Evolutionary conservation across 257 asterid genomes (phyloP), one percentile per base, ranked within the genome.

Genomic region (Ocimum tenuiflorum): DNA sequence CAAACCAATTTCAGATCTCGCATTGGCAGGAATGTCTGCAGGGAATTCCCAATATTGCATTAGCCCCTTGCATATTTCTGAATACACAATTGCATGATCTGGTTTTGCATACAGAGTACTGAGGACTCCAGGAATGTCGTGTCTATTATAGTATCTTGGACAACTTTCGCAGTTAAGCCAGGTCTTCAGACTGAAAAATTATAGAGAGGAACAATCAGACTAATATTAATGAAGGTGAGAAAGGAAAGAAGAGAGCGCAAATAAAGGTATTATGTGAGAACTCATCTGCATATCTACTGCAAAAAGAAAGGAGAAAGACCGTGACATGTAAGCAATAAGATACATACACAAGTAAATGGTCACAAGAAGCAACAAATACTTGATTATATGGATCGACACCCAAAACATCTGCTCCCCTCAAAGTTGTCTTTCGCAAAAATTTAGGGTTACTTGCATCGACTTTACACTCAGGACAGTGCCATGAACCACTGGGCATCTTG

Each of bases 391-490:
- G 72, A 78, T 89, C 97, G 1, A 81, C 74, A 42, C 95, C 95
- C 45, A 85, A 87, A 73, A 73, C 51, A 41, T 76, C 67, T 48
- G 91, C 88, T 78, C 94, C 95, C 68, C 75, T 75, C 55, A 89
- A 73, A 61, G 82, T 22, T 53, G 88, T 79, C 50, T 81, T 84
- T 65, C 70, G 77, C 59, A 60, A 39, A 27, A 78, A 65, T 61
- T 73, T 82, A 24, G 91, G 95, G 20, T 85, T 86, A 7, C 68
- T 65, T 71, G 72, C 78, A 71, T 79, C 81, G 45, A 85, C 73
- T 52, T 75, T 66, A 78, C 97, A 89, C 80, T 89, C 97, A 1
- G 97, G 95, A 72, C 97, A 89, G 73, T 80, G 83, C 97, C 97
- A 89, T 24, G 88, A 73, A 46, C 85, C 95, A 55, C 78, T 82